These are phyloP conservation scores for Alternaria dauci DNA, from an alignment of 2,329 filamentous ascomycete species.

Conservation along the genomic window DNA sequence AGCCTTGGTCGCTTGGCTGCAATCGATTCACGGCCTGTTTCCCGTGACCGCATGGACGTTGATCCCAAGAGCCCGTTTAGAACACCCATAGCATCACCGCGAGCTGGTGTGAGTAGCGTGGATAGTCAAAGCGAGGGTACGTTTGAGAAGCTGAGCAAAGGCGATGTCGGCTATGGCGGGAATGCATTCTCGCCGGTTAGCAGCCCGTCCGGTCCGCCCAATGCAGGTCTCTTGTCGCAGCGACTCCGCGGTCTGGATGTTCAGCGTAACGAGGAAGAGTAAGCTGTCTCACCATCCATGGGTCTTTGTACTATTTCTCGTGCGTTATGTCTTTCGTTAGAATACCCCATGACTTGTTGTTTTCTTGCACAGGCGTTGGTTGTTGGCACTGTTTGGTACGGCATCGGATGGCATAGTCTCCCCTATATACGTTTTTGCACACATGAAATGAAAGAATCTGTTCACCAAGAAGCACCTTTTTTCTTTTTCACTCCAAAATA, in stretches of 20 bases:
- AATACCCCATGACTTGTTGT: slow-evolving; percentile 8
- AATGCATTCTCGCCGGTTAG: slow-evolving; percentile 44
- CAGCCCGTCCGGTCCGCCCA: slow-evolving; percentile 64
- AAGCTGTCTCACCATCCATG: background rate
- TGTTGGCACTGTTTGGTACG: background rate
- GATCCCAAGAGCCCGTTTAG: slow-evolving; percentile 37
- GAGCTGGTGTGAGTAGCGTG: slow-evolving; percentile 27
- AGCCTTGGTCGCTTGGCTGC: slow-evolving; percentile 46
- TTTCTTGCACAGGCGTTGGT: background rate
- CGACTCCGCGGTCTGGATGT: slow-evolving; percentile 70
- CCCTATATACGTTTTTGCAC: background rate
- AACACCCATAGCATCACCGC: slow-evolving; percentile 32
- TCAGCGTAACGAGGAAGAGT: slow-evolving; percentile 38
- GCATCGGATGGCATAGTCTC: background rate
- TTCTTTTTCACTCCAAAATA: no score
- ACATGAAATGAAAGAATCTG: background rate
- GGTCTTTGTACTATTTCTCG: background rate
- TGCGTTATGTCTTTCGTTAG: background rate
- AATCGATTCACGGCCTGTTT: slow-evolving; percentile 43
- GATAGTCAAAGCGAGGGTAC: slow-evolving; percentile 30
- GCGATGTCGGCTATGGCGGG: slow-evolving; percentile 61
- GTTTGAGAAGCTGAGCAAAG: slow-evolving; percentile 74
- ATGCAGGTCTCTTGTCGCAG: slow-evolving; percentile 75
- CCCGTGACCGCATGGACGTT: slow-evolving; percentile 45
- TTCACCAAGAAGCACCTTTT: background rate